Conservation (phyloP, 352 stramenopile species). For the Pythium phragmitis region DNA sequence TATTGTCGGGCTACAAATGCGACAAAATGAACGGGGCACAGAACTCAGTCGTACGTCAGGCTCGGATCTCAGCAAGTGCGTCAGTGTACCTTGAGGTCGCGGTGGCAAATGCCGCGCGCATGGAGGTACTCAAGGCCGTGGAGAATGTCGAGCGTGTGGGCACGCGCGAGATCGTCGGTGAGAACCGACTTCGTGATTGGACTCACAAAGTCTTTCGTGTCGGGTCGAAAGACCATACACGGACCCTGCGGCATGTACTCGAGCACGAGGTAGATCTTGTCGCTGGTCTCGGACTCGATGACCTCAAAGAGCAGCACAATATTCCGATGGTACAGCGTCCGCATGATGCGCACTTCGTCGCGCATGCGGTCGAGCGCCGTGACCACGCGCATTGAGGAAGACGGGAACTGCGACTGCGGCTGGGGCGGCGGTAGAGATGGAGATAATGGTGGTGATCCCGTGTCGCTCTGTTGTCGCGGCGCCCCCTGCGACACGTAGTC, state of each 20-base stretch:
- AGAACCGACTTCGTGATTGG: constrained; percentile 51
- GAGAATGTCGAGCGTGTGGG: constrained; percentile 72
- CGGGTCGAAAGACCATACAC: constrained; percentile 78
- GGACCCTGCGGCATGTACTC: constrained; percentile 83
- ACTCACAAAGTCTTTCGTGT: constrained; percentile 72
- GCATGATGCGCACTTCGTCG: constrained; percentile 88
- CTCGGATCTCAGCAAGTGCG: neutral
- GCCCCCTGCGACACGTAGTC: constrained; percentile 50
- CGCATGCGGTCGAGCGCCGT: constrained; percentile 80
- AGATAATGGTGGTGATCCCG: neutral
- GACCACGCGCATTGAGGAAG: constrained; percentile 55
- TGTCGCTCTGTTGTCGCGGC: neutral
- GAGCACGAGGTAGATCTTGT: constrained; percentile 87
- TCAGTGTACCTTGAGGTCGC: constrained; percentile 80
- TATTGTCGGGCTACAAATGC: constrained; percentile 70
- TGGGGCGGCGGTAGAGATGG: neutral
- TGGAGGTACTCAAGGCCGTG: constrained; percentile 84
- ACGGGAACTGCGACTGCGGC: neutral
- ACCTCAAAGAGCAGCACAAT: constrained; percentile 91
- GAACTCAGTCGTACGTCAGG: neutral
- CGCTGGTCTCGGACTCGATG: constrained; percentile 69
- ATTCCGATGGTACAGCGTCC: constrained; percentile 87
- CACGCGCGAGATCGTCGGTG: constrained; percentile 58
- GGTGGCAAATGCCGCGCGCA: constrained; percentile 71
- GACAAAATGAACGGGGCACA: neutral